Evolutionary conservation across 2,329 filamentous ascomycete genomes (phyloP).

Genomic region (Trichoderma sp.): DNA sequence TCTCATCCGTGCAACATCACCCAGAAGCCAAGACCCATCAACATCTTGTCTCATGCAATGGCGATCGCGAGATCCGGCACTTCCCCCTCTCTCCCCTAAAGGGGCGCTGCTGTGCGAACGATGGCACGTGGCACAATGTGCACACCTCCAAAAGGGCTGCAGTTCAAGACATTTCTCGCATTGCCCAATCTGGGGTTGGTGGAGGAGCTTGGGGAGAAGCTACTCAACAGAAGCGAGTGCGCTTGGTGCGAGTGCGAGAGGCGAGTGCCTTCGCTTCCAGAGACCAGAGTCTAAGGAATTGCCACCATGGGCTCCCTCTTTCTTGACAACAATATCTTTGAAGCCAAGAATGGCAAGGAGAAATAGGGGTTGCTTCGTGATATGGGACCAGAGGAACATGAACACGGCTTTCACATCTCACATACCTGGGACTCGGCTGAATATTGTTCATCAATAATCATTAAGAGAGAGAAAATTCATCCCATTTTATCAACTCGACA

Average conservation of each 20-base stretch:
- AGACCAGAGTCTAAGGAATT: not conserved
- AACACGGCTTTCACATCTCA: not conserved
- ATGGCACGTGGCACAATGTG: slow-evolving; percentile 19
- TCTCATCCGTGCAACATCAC: slow-evolving; percentile 6
- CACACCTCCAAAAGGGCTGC: not conserved
- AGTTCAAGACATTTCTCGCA: slow-evolving; percentile 17
- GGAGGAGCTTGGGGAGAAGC: not conserved
- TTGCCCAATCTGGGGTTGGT: slow-evolving; percentile 18
- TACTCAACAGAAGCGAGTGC: not conserved
- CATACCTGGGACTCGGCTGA: not conserved
- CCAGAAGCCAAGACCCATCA: not conserved
- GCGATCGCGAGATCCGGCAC: slow-evolving; percentile 14
- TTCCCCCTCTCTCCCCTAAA: not conserved
- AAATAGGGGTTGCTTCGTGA: not conserved
- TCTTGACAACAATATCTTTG: not conserved
- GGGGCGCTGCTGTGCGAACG: not conserved
- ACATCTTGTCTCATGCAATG: slow-evolving; percentile 12
- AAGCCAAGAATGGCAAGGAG: not conserved
- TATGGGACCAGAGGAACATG: not conserved
- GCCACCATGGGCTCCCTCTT: not conserved
- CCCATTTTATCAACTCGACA: not conserved
- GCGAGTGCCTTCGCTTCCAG: slow-evolving; percentile 15
- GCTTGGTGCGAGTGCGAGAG: slow-evolving; percentile 12
- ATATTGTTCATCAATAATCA: not conserved
- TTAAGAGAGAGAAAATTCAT: not conserved